Conservation (phyloP, 306 rosid genomes). For the Clitoria ternatea region DNA sequence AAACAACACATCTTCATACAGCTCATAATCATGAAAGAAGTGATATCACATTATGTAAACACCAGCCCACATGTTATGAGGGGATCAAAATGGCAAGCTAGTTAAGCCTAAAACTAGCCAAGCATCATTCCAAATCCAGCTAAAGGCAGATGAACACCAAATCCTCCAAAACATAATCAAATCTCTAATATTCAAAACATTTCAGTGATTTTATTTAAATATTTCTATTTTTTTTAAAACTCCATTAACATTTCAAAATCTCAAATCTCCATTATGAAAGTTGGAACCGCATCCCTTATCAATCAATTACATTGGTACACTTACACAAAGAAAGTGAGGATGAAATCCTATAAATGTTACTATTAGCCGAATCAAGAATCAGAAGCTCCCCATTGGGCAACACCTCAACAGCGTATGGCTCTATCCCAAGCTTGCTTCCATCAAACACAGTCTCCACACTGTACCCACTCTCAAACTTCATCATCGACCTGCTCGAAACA, state of each 20-base stretch:
- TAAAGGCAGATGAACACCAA: conserved; percentile 2
- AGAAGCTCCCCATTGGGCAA: conserved; percentile 82
- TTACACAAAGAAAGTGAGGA: conserved; percentile 88
- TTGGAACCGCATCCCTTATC: neutral
- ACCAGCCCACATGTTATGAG: neutral
- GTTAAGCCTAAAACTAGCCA: neutral
- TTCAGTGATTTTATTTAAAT: no score
- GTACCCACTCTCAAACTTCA: conserved; percentile 92
- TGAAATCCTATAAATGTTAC: conserved; percentile 71
- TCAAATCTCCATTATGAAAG: no score
- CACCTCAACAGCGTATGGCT: conserved; percentile 84
- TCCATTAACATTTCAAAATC: no score
- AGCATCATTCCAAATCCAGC: conserved; percentile 10
- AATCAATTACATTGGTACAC: conserved; percentile 27
- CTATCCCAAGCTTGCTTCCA: conserved; percentile 95
- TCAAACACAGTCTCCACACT: conserved; percentile 94
- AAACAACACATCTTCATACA: neutral
- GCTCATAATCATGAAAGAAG: conserved; percentile 7
- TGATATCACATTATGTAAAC: neutral
- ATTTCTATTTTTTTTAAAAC: no score
- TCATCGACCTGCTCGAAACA: conserved; percentile 63
- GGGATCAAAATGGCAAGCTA: neutral
- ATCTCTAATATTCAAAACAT: neutral
- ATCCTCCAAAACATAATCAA: neutral
- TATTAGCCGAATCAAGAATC: conserved; percentile 80